These are phyloP conservation scores for Saccharomycopsis malanga DNA, from an alignment of 805 yeast species.

Conservation along the genomic window DNA sequence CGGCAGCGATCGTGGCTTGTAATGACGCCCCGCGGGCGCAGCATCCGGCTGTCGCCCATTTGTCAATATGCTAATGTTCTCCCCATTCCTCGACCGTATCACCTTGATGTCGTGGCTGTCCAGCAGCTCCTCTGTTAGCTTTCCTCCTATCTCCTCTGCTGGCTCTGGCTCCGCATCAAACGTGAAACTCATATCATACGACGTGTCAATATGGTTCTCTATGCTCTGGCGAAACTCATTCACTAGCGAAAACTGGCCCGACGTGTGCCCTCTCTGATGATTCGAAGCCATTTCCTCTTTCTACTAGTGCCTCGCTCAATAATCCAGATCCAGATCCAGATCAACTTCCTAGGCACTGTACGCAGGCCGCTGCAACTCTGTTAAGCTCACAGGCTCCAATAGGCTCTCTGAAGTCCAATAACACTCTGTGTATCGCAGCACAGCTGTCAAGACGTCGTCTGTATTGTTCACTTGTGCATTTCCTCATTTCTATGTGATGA, in stretches of 20 bases:
- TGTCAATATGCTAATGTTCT: slow-evolving; percentile 6
- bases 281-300: no score
- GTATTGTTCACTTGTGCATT: no score
- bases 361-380: no score
- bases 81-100: slow-evolving; percentile 10
- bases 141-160: neutral
- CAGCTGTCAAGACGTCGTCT: no score
- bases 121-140: neutral
- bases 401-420: no score
- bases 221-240: slow-evolving; percentile 21
- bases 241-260: slow-evolving; percentile 19
- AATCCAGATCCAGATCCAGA: no score
- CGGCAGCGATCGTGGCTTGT: slow-evolving; percentile 2
- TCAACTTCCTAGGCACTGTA: no score
- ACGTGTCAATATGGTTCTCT: slow-evolving; percentile 21
- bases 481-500: no score
- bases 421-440: no score
- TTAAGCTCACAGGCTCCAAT: no score
- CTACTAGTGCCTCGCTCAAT: no score
- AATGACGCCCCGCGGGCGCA: neutral
- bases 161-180: slow-evolving; percentile 14
- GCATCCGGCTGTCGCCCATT: slow-evolving; percentile 11
- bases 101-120: slow-evolving; percentile 7
- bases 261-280: slow-evolving; percentile 15
- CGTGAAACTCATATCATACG: slow-evolving; percentile 20